Base-by-base conservation (phyloP, 176 grass and related monocot genomes). In the Avena insularis region DNA sequence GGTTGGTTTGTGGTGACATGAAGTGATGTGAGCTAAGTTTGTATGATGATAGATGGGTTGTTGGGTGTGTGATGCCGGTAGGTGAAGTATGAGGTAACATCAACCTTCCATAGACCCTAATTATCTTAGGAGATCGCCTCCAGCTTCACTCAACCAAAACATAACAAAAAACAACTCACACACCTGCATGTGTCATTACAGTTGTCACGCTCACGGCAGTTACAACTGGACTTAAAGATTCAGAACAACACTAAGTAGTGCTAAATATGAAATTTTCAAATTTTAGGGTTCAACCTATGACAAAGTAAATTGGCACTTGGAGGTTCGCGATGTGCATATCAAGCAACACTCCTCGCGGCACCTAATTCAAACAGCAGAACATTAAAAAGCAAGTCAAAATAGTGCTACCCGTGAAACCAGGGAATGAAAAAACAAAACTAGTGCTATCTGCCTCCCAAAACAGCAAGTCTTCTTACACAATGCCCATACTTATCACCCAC, bases 61-160 rank as follows among this genome's bases (percentile, higher is more conserved):
- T 33, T 19, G 6, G 29, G 50, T 48, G 60, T 43, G 35, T 38
- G 43, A 51, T 35, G 7, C 0, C 4, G 80, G 3, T 31, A 80
- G 48, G 35, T 38, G 55, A 87, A 65, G 45, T n/a, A 33, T 66
- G 2, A 47, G 35, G 21, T 65, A 75, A 45, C 2, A 55, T 43
- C 25, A 87, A 67, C 20, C 6, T n/a, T 69, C 67, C 35, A 10
- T 56, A 65, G n/a, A 46, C 51, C 35, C 49, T 77, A 45, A 67
- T 12, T 75, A 65, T 50, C 25, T 47, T 10, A 58, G 15, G 13
- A 86, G 21, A 35, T 69, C 69, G 12, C 50, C 47, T 31, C 70
- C 61, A 75, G 57, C 46, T 75, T 82, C 71, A 55, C 16, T 87
- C 55, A 64, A 63, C 15, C 40, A 88, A 71, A 53, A 71, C 19